These are phyloP conservation scores for Suillus alpinus DNA, from an alignment of 768 basidiomycete genomes.

Conservation along the genomic window DNA sequence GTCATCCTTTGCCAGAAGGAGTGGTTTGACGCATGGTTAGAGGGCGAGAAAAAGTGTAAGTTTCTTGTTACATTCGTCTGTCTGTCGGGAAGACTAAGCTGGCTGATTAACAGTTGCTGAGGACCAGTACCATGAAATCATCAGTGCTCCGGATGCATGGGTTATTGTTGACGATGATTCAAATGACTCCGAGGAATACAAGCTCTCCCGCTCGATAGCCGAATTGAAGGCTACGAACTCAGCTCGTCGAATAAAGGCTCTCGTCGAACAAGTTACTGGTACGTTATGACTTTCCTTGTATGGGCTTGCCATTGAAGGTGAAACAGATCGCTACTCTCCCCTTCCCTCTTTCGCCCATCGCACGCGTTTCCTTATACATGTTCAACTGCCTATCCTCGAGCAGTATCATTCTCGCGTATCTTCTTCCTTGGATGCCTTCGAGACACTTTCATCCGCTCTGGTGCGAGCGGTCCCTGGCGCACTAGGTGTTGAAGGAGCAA, in stretches of 20 bases:
- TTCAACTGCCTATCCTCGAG: constrained; percentile 84
- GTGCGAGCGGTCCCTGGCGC: constrained; percentile 93
- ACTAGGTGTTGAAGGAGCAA: constrained; percentile 49
- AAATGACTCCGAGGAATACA: constrained; percentile 35
- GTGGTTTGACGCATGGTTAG: constrained; percentile 91
- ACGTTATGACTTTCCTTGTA: constrained; percentile 12
- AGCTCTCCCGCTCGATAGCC: constrained; percentile 14
- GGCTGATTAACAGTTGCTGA: constrained; percentile 64
- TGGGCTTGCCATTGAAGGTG: not conserved
- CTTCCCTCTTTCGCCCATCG: constrained; percentile 77
- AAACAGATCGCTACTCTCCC: constrained; percentile 86
- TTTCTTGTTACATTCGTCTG: constrained; percentile 5
- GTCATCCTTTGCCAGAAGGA: constrained; percentile 78
- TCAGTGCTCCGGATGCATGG: constrained; percentile 84
- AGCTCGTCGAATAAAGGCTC: constrained; percentile 75
- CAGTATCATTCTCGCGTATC: constrained; percentile 75
- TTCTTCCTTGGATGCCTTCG: constrained; percentile 90
- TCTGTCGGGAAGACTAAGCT: not conserved
- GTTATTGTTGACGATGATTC: constrained; percentile 67
- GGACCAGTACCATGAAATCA: constrained; percentile 81
- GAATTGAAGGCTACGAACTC: constrained; percentile 76
- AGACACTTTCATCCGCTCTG: constrained; percentile 83
- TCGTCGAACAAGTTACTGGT: constrained; percentile 94
- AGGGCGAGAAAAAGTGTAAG: constrained; percentile 87
- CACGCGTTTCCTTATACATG: constrained; percentile 75